These are phyloP conservation scores for Pezizomycotina sp. DNA, from an alignment of 2,329 filamentous ascomycete genomes.

Conservation along the genomic window DNA sequence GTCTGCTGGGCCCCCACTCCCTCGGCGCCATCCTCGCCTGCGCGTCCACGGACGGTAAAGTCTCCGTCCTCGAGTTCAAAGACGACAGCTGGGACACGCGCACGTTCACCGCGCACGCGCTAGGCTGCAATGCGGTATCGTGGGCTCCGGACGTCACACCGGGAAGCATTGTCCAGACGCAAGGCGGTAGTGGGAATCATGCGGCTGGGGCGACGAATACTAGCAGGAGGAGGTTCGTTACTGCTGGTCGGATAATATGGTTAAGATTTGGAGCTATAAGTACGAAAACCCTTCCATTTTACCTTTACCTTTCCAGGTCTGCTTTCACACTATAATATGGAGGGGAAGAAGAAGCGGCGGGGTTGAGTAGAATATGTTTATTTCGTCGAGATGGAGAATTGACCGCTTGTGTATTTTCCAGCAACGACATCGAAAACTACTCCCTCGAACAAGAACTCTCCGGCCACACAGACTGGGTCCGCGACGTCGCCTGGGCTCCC, in stretches of 20 bases:
- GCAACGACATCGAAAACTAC: slow-evolving; percentile 38
- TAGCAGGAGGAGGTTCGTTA: slow-evolving; percentile 56
- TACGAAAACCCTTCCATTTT: slow-evolving; percentile 26
- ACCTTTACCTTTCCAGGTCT: neutral
- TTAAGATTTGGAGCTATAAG: slow-evolving; percentile 87
- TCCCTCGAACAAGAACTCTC: slow-evolving; percentile 41
- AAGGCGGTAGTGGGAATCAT: slow-evolving; percentile 41
- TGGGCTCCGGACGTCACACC: slow-evolving; percentile 81
- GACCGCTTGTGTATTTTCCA: too few relatives aligned
- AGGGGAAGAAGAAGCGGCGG: slow-evolving; percentile 23
- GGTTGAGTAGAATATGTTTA: slow-evolving; percentile 3
- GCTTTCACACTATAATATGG: too few relatives aligned
- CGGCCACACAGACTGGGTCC: slow-evolving; percentile 90
- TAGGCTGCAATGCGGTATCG: slow-evolving; percentile 87
- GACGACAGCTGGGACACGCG: slow-evolving; percentile 84
- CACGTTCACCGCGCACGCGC: slow-evolving; percentile 78
- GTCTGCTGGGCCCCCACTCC: slow-evolving; percentile 97
- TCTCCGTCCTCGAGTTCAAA: slow-evolving; percentile 90
- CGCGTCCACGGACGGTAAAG: slow-evolving; percentile 82
- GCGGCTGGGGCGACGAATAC: slow-evolving; percentile 17
- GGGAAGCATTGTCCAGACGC: slow-evolving; percentile 65
- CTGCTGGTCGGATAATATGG: slow-evolving; percentile 84
- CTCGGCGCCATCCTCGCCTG: slow-evolving; percentile 86
- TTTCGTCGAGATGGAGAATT: neutral
- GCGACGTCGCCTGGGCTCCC: slow-evolving; percentile 92